Evolutionary conservation across 805 yeast species (phyloP).

Genomic region (Yamadazyma laniorum): DNA sequence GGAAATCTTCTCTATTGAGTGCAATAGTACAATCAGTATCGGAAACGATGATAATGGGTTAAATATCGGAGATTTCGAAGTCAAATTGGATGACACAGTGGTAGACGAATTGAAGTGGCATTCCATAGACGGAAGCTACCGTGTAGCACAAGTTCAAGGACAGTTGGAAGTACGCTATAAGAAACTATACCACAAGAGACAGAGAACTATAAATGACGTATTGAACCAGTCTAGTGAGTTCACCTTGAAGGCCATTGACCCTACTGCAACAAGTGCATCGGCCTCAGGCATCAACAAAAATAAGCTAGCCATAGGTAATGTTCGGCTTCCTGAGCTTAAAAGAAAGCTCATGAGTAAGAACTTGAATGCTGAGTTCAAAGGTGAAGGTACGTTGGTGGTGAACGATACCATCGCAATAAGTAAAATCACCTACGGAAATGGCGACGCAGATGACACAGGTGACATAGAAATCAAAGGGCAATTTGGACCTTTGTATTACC

Average conservation of each 20-base stretch:
- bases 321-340: constrained; percentile 77
- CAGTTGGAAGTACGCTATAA: constrained; percentile 42
- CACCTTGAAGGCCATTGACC: constrained; percentile 25
- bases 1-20: constrained; percentile 28
- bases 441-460: constrained; percentile 60
- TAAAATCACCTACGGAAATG: constrained; percentile 49
- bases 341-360: constrained; percentile 56
- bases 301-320: constrained; percentile 81
- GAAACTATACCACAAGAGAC: constrained; percentile 13
- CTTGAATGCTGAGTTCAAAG: constrained; percentile 80
- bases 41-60: constrained; percentile 46
- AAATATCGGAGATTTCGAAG: constrained; percentile 47
- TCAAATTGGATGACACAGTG: constrained; percentile 65
- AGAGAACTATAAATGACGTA: constrained; percentile 22
- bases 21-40: constrained; percentile 45
- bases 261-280: constrained; percentile 9
- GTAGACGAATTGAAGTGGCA: constrained; percentile 77
- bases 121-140: constrained; percentile 71
- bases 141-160: constrained; percentile 81
- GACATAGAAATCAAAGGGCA: constrained; percentile 83
- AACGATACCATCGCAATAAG: constrained; percentile 73
- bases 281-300: constrained; percentile 10
- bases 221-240: constrained; percentile 32
- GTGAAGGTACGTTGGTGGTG: constrained; percentile 89
- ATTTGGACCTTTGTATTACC: constrained; percentile 70